phyloP scores from a whole-genome alignment of 1,139 yeast genomes.

The Petasospora rhodanensis region DNA sequence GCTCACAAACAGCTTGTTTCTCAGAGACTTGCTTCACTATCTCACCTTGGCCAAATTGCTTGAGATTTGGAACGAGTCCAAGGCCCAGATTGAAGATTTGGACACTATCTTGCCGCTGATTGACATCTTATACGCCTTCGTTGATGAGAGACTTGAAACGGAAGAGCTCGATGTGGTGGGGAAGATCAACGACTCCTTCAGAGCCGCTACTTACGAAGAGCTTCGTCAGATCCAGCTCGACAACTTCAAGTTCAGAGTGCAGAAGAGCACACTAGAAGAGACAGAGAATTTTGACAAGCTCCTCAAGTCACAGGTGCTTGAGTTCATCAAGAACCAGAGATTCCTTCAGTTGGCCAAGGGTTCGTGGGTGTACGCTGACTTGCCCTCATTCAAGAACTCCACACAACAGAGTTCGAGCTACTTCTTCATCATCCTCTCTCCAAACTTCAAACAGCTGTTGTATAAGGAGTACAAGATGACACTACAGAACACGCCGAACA shows the following conservation, averaged over 20 bases:
- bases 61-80: slow-evolving; percentile 65
- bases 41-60: slow-evolving; percentile 53
- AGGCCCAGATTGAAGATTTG: slow-evolving; percentile 50
- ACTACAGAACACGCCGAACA: slow-evolving; percentile 47
- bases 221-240: slow-evolving; percentile 55
- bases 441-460: slow-evolving; percentile 61
- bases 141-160: slow-evolving; percentile 25
- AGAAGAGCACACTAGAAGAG: slow-evolving; percentile 32
- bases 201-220: slow-evolving; percentile 41
- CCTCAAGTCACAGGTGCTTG: slow-evolving; percentile 57
- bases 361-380: slow-evolving; percentile 75
- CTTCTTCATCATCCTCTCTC: slow-evolving; percentile 62
- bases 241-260: slow-evolving; percentile 35
- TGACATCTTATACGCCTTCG: slow-evolving; percentile 30
- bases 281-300: slow-evolving; percentile 40
- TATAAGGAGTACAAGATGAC: slow-evolving; percentile 56
- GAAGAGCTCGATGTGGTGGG: slow-evolving; percentile 30
- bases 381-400: slow-evolving; percentile 45
- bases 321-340: slow-evolving; percentile 78
- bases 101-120: slow-evolving; percentile 43
- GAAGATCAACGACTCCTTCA: slow-evolving; percentile 42
- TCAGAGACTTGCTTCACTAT: slow-evolving; percentile 55
- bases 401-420: slow-evolving; percentile 29
- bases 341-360: slow-evolving; percentile 70
- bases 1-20: slow-evolving; percentile 43